These are phyloP conservation scores for Saturnispora quitensis DNA, from an alignment of 805 yeast species.

Conservation along the genomic window DNA sequence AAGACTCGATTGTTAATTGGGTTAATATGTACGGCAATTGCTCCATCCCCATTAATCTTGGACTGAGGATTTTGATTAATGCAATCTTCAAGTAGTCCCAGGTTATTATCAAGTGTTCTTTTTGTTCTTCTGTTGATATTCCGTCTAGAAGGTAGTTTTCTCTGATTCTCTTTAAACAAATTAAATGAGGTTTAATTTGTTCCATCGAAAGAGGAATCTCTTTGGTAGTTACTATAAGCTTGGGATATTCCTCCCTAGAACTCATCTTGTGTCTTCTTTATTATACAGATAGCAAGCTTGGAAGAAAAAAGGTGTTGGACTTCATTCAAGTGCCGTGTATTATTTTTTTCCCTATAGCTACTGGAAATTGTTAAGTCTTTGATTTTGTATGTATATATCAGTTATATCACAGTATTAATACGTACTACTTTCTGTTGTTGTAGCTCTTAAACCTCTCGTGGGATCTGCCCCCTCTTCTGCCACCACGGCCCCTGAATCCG, in stretches of 20 bases:
- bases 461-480: conserved; percentile 4
- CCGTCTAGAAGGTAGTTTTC: background rate
- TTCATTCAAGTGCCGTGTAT: background rate
- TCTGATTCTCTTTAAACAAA: background rate
- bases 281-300: background rate
- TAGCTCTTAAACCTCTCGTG: conserved; percentile 8
- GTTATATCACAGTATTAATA: background rate
- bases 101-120: background rate
- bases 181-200: background rate
- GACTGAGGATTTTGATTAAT: conserved; percentile 35
- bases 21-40: background rate
- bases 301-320: background rate
- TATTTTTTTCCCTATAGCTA: background rate
- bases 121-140: background rate
- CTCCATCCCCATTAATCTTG: conserved; percentile 17
- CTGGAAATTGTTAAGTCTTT: background rate
- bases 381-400: background rate
- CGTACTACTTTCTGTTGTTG: conserved; percentile 3
- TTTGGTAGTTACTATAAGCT: background rate
- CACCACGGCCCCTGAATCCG: background rate
- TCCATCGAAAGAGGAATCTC: background rate
- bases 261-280: background rate
- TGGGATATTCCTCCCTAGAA: background rate
- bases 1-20: conserved; percentile 2
- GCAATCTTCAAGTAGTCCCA: background rate